Base-by-base conservation (phyloP, 164 flowering plant species). In the Kalanchoe fedtschenkoi region DNA sequence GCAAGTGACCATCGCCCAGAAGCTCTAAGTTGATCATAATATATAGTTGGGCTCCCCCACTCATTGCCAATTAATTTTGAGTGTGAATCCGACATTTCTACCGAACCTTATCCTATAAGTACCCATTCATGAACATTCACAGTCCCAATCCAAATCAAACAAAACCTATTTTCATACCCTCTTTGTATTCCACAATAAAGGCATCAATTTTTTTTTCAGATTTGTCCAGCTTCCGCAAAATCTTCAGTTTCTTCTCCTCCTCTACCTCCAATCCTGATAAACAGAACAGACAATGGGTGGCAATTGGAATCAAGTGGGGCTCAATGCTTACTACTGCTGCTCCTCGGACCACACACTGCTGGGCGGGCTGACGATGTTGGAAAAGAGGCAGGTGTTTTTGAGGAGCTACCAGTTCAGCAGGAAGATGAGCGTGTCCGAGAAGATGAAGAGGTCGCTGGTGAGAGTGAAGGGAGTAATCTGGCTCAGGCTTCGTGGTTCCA, bases 321-420 rank as follows among this genome's bases (percentile, higher is more conserved):
- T 13, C n/a, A 19, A 5, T 1, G 13, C 17, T 34, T 2, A 30
- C 19, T 33, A 1, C 17, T 5, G 28, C 32, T 17, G 14, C 59
- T 29, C 22, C 34, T 24, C 21, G 17, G 61, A 32, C 41, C 14
- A 37, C 5, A 17, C 38, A 33, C 24, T 34, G 13, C 38, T 32
- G 10, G 61, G 38, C 13, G 41, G 28, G 9, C 38, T 19, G 24
- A 58, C 30, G 24, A 58, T 16, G 61, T 62, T 79, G 53, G 92
- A 83, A 69, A 86, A 82, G 77, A 79, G 90, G 55, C 86, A 76
- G 68, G 65, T 83, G 43, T 84, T 87, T 63, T 72, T 87, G 32
- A 78, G 88, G 47, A 84, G 95, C 80, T 87, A 87, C 71, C 83
- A 80, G 57, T 87, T 87, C 66, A 56, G 73, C 65, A 68, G 85